phyloP scores from a whole-genome alignment of 805 yeast species.

The Brettanomyces nanus region DNA sequence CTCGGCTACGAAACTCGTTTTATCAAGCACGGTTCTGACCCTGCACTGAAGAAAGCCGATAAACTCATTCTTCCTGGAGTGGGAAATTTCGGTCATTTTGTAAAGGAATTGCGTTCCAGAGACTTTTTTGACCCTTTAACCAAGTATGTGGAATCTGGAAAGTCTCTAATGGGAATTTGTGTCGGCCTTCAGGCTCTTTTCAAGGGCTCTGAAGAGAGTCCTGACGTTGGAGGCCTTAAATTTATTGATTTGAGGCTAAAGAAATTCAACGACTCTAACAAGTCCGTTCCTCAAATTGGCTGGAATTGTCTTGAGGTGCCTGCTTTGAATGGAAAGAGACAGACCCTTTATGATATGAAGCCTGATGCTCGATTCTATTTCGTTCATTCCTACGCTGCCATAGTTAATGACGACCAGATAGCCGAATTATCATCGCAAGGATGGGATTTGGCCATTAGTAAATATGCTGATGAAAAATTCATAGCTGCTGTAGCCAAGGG shows the following conservation, averaged over 20 bases:
- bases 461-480: constrained; percentile 72
- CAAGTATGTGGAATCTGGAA: constrained; percentile 65
- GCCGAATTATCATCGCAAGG: constrained; percentile 23
- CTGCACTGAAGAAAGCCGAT: constrained; percentile 36
- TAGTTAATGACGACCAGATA: constrained; percentile 34
- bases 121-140: constrained; percentile 60
- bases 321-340: constrained; percentile 9
- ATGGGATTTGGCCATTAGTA: constrained; percentile 70
- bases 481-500: constrained; percentile 73
- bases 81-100: constrained; percentile 94
- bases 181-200: constrained; percentile 91
- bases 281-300: constrained; percentile 95
- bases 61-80: constrained; percentile 88
- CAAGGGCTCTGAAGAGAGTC: constrained; percentile 65
- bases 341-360: constrained; percentile 52
- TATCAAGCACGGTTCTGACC: constrained; percentile 52
- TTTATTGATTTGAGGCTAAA: constrained; percentile 43
- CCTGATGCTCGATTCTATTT: constrained; percentile 74
- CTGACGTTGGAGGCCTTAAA: constrained; percentile 50
- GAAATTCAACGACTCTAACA: constrained; percentile 53
- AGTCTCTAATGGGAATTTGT: constrained; percentile 92
- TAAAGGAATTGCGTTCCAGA: constrained; percentile 53
- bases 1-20: constrained; percentile 65
- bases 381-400: constrained; percentile 90
- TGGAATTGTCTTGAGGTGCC: constrained; percentile 53